Evolutionary conservation across 192 early-diverging fungal genomes (phyloP), one percentile per base, ranked within the genome.

Genomic region (Ambispora gerdemannii): DNA sequence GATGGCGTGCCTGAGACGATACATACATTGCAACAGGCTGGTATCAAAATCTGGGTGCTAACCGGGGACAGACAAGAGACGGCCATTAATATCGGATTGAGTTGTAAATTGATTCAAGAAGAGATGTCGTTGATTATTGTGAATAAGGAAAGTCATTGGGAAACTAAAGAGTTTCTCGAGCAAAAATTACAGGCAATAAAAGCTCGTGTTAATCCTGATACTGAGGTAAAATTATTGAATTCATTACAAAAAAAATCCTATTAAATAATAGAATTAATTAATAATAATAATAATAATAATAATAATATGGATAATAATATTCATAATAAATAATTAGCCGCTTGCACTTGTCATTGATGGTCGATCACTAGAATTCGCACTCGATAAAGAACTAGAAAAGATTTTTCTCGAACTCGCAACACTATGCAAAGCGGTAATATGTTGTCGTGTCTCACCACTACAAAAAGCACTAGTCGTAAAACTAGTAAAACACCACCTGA

Each of bases 1-100:
- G 97, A 98, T 67, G 95, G 93, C 53, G 97, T 99, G 30, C 95
- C 95, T n/a, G 93, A 98, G 70, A 94, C 97, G 0, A 99, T 99
- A 68, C 89, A 92, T 78, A 97, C 95, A 8, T 82, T 99, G 43
- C 91, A 94, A 56, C 89, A 91, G 71, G 97, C 95, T 1, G 94
- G 94, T 8, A 96, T 98, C 79, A 93, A 94, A 71, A 88, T 98
- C 49, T 98, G 96, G 95, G 95, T 99, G 7, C 78, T 99, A 74
- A 99, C 97, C 11, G 97, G 97, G 50, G 97, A 99, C 78, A 76
- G 94, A 38, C 95, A 98, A 76, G 97, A 99, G 76, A 99, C 97
- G 2, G 97, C 97, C 22, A 97, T 99, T 81, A 98, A 99, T 77
- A 98, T 99, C 80, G 97, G 95, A 13, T 96, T 95, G 72, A 91